phyloP scores from a whole-genome alignment of 1,284 basidiomycete genomes.

The Violaceomyces palustris region DNA sequence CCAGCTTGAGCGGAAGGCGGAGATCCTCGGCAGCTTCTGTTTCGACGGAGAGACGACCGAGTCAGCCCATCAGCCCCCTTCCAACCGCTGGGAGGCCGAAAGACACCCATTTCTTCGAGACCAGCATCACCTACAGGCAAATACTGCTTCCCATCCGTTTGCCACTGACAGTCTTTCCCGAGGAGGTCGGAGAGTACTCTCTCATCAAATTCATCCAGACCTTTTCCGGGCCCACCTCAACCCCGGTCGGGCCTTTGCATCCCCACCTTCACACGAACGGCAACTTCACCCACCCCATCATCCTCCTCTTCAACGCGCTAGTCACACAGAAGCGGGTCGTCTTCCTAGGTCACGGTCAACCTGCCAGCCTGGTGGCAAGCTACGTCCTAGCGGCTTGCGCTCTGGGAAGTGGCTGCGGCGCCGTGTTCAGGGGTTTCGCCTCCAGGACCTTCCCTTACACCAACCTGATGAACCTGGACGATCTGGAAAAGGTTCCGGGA shows the following conservation, averaged over 20 bases:
- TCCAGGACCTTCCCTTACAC: slow-evolving; percentile 89
- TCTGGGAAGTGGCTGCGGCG: slow-evolving; percentile 81
- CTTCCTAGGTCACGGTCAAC: slow-evolving; percentile 76
- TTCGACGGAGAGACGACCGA: slow-evolving; percentile 10
- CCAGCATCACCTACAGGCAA: slow-evolving; percentile 65
- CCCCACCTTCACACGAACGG: slow-evolving; percentile 90
- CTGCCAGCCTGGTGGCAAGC: slow-evolving; percentile 72
- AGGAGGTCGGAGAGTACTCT: slow-evolving; percentile 97
- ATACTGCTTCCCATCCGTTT: slow-evolving; percentile 31
- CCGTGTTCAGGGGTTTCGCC: slow-evolving; percentile 70
- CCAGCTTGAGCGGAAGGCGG: slow-evolving; percentile 12
- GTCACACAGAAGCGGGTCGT: slow-evolving; percentile 88
- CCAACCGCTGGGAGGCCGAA: slow-evolving; percentile 46
- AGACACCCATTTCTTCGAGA: slow-evolving; percentile 91
- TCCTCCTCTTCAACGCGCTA: slow-evolving; percentile 89
- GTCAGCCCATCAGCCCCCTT: slow-evolving; percentile 3
- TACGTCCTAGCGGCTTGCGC: slow-evolving; percentile 91
- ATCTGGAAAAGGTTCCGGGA: slow-evolving; percentile 78
- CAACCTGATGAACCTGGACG: slow-evolving; percentile 78
- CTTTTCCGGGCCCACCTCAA: slow-evolving; percentile 64
- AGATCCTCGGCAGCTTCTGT: slow-evolving; percentile 24
- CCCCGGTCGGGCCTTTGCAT: slow-evolving; percentile 68
- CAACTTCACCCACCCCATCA: slow-evolving; percentile 81
- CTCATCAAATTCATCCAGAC: slow-evolving; percentile 82
- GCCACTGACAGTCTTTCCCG: slow-evolving; percentile 55